A percentile compares a stretch with the other conserved stretches of the same genome.
phyloP scores from a whole-genome alignment of 2,329 filamentous ascomycete species.

The Alternaria brassicicola region DNA sequence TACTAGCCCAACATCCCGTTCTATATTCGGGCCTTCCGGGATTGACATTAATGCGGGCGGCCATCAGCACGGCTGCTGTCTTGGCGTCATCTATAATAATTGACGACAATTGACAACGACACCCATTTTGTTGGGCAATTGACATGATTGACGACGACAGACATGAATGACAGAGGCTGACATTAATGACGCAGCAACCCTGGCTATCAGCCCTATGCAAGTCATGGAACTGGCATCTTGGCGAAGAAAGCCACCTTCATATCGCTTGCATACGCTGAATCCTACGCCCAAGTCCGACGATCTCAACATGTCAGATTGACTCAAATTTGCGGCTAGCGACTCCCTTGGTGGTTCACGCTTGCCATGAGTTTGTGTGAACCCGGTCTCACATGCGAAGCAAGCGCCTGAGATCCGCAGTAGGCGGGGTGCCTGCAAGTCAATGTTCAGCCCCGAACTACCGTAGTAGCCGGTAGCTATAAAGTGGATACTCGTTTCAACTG shows the following conservation, averaged over 20 bases:
- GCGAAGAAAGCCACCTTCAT: background rate
- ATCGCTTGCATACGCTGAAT: background rate
- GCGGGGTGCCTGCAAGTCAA: background rate
- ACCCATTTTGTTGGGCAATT: too few species aligned
- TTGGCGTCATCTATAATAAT: too few species aligned
- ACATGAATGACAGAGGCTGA: too few species aligned
- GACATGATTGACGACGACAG: too few species aligned
- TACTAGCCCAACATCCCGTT: background rate
- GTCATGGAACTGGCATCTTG: background rate
- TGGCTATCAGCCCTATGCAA: conserved; percentile 3
- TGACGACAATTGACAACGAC: too few species aligned
- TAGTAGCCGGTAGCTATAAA: conserved; percentile 8
- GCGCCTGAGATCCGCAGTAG: background rate
- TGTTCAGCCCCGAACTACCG: background rate
- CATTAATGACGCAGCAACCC: too few species aligned
- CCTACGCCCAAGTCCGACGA: background rate
- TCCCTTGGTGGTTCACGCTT: background rate
- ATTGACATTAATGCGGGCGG: background rate
- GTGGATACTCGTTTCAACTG: background rate
- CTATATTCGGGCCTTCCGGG: background rate
- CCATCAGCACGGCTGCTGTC: too few species aligned
- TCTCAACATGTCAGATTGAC: background rate
- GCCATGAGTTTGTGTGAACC: background rate
- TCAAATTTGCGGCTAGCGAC: background rate
- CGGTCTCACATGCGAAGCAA: background rate